Percentiles rank a stretch among this genome's conserved stretches.
phyloP scores from a whole-genome alignment of 1,284 basidiomycete genomes.

The Schizophyllum amplum region DNA sequence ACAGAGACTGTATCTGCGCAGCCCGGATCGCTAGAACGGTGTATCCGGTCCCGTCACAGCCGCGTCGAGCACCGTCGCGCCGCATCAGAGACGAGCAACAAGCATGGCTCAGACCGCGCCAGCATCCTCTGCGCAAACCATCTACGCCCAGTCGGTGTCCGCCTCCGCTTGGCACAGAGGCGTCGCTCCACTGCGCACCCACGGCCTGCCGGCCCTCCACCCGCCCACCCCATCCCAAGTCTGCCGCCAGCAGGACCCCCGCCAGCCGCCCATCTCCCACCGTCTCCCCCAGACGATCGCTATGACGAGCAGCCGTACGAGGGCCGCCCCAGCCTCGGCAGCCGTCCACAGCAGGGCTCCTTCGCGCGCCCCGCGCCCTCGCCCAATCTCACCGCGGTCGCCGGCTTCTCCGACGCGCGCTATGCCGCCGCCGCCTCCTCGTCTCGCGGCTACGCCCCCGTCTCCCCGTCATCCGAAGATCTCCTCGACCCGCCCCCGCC shows the following conservation, averaged over 20 bases:
- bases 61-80: conserved; percentile 13
- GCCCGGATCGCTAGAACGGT: too few relatives aligned
- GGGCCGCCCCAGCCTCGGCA: conserved; percentile 13
- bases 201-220: conserved; percentile 62
- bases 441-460: conserved; percentile 20
- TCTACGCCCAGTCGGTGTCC: conserved; percentile 5
- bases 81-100: conserved; percentile 21
- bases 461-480: conserved; percentile 34
- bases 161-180: conserved; percentile 32
- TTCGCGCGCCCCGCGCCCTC: conserved; percentile 44
- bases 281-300: conserved; percentile 12
- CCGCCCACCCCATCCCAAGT: conserved; percentile 63
- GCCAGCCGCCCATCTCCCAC: conserved; percentile 13
- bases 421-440: conserved; percentile 8
- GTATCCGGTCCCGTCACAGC: too few relatives aligned
- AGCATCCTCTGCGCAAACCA: not conserved
- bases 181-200: conserved; percentile 59
- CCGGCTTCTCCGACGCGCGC: conserved; percentile 52
- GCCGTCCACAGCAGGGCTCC: conserved; percentile 24
- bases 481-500: conserved; percentile 51
- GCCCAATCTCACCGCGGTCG: conserved; percentile 47
- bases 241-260: conserved; percentile 31
- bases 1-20: too few relatives aligned
- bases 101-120: not conserved
- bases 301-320: conserved; percentile 7